These are phyloP conservation scores for Fraxinus pennsylvanica DNA, from an alignment of 257 asterid species.

Conservation along the genomic window DNA sequence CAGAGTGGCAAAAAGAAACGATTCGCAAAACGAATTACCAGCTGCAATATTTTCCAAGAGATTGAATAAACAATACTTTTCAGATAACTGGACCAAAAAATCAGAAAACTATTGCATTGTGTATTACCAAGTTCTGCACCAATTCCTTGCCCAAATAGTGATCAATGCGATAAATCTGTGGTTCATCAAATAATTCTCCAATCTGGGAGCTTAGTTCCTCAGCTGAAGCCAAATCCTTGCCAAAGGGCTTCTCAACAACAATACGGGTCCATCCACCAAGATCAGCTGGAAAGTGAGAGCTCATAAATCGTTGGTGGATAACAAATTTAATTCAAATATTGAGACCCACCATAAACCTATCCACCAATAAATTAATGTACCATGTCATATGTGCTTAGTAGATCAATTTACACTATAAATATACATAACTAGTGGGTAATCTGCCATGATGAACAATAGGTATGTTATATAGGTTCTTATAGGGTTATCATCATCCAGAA, in stretches of 20 bases:
- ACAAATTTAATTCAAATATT: no score
- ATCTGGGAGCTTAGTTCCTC: conserved; percentile 94
- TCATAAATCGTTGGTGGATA: conserved; percentile 6
- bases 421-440: background rate
- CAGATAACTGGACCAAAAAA: background rate
- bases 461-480: background rate
- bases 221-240: conserved; percentile 93
- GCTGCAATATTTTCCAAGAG: conserved; percentile 52
- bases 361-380: no score
- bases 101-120: background rate
- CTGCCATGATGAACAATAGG: background rate
- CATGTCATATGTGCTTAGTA: no score
- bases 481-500: background rate
- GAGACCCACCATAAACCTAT: no score
- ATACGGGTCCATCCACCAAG: conserved; percentile 98
- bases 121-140: conserved; percentile 95
- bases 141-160: conserved; percentile 98
- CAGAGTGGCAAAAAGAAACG: conserved; percentile 95
- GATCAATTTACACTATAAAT: no score
- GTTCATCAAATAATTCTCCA: conserved; percentile 87
- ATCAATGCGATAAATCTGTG: conserved; percentile 92
- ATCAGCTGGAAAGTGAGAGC: conserved; percentile 61
- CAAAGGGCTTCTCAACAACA: conserved; percentile 98
- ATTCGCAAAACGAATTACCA: conserved; percentile 97
- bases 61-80: conserved; percentile 3